A percentile compares a stretch with the other conserved stretches of the same genome.
phyloP scores from a whole-genome alignment of 2,329 filamentous ascomycete genomes.

The Sclerotinia nivalis region DNA sequence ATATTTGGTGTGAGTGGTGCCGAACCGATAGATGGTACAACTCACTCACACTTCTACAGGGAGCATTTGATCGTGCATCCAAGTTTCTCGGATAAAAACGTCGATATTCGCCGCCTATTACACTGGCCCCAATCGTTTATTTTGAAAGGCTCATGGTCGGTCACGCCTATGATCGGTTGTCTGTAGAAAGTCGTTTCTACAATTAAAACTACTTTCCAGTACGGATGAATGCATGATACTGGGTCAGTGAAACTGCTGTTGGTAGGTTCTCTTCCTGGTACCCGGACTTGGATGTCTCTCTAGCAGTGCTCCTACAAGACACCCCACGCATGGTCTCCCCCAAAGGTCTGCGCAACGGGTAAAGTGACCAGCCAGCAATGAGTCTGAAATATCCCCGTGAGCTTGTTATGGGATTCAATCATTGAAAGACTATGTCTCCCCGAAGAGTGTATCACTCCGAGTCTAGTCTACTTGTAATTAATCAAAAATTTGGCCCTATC shows the following conservation, averaged over 20 bases:
- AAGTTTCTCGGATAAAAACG: not conserved
- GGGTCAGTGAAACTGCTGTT: not conserved
- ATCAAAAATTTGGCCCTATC: not conserved
- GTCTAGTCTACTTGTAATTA: constrained; percentile 2
- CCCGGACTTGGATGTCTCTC: not conserved
- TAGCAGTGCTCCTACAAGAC: not conserved
- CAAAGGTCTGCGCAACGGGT: not conserved
- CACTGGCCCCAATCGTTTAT: not conserved
- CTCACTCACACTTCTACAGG: not conserved
- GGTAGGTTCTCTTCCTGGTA: not conserved
- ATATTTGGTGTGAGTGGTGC: not conserved
- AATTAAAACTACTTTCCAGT: not conserved
- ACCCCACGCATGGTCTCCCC: not conserved
- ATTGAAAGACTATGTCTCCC: not conserved
- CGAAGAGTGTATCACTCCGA: not conserved
- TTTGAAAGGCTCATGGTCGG: not conserved
- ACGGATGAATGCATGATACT: not conserved
- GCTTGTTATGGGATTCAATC: not conserved
- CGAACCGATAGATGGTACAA: not conserved
- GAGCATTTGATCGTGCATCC: not conserved
- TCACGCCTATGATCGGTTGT: not conserved
- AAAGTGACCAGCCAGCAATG: not conserved
- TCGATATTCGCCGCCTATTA: not conserved
- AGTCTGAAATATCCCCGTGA: not conserved
- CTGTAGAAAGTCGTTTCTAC: not conserved